Percentiles rank a stretch among this genome's conserved stretches.
Conservation (phyloP, 768 basidiomycete species). For the Boletus rubescentipes region DNA sequence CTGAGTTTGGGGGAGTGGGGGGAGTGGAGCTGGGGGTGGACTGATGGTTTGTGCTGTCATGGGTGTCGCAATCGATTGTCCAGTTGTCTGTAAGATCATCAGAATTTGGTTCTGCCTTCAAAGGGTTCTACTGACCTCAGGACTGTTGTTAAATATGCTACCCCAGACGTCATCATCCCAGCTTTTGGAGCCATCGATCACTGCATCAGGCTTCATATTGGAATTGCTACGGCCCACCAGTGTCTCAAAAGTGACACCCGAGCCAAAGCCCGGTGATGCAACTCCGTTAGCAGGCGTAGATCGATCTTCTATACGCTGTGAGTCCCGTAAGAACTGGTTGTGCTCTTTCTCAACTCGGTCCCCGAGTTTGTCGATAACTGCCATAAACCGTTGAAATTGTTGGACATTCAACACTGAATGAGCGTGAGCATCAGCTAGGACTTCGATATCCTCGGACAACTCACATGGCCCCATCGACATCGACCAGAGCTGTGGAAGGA, state of each 20-base stretch:
- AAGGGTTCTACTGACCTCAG: slow-evolving; percentile 21
- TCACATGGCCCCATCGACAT: slow-evolving; percentile 95
- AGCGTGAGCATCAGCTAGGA: background rate
- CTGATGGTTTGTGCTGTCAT: slow-evolving; percentile 13
- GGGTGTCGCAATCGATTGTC: slow-evolving; percentile 14
- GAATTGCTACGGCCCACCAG: slow-evolving; percentile 65
- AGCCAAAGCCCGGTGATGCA: slow-evolving; percentile 36
- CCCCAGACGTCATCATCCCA: slow-evolving; percentile 91
- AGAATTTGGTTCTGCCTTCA: background rate
- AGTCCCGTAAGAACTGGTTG: slow-evolving; percentile 87
- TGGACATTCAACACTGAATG: slow-evolving; percentile 67
- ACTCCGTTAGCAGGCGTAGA: slow-evolving; percentile 50
- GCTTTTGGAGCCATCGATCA: slow-evolving; percentile 38
- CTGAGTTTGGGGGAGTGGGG: slow-evolving; percentile 26
- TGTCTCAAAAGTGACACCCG: slow-evolving; percentile 80
- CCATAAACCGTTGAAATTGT: slow-evolving; percentile 94
- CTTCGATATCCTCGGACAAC: slow-evolving; percentile 27
- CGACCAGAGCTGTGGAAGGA: slow-evolving; percentile 90
- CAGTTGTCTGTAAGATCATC: slow-evolving; percentile 16
- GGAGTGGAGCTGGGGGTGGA: slow-evolving; percentile 10
- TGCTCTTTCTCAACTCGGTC: slow-evolving; percentile 93
- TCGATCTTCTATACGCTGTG: slow-evolving; percentile 84
- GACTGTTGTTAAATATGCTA: slow-evolving; percentile 58
- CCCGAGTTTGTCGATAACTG: slow-evolving; percentile 70
- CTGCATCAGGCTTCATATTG: slow-evolving; percentile 45